Conservation (phyloP, 306 rosid genomes). For the Leucaena leucocephala region DNA sequence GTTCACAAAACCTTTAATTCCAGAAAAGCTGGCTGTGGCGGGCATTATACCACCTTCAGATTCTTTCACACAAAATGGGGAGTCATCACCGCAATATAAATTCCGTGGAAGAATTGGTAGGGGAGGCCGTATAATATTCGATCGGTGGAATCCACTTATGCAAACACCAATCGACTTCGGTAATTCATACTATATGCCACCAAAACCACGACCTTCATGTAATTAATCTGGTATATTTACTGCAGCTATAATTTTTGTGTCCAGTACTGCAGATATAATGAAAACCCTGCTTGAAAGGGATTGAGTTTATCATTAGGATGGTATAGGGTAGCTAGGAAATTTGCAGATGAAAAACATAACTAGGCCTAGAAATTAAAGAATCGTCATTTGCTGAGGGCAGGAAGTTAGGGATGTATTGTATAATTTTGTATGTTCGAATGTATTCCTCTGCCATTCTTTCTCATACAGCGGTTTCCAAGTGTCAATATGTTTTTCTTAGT, state of each 20-base stretch:
- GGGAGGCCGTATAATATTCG: conserved; percentile 93
- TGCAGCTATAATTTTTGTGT: conserved; percentile 33
- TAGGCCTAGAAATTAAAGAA: conserved; percentile 35
- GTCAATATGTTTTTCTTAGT: background rate
- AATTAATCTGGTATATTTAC: conserved; percentile 49
- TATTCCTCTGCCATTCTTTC: conserved; percentile 32
- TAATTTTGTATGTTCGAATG: conserved; percentile 29
- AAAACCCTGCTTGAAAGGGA: conserved; percentile 40
- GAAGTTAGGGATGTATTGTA: conserved; percentile 34
- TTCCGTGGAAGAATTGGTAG: conserved; percentile 88
- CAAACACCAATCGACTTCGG: conserved; percentile 83
- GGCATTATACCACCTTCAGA: conserved; percentile 73
- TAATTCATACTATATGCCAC: conserved; percentile 77
- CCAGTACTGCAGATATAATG: conserved; percentile 34
- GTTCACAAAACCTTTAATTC: conserved; percentile 83
- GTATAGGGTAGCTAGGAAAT: conserved; percentile 37
- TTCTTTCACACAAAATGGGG: conserved; percentile 54
- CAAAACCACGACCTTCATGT: conserved; percentile 70
- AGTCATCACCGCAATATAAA: conserved; percentile 58
- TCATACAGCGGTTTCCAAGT: conserved; percentile 14
- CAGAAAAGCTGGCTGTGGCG: conserved; percentile 91
- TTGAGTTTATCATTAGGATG: conserved; percentile 47
- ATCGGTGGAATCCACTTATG: conserved; percentile 87
- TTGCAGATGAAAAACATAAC: conserved; percentile 37
- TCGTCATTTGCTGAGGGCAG: conserved; percentile 32